These are phyloP conservation scores for Eucalyptus paniculata DNA, from an alignment of 345 rosid species.

Conservation along the genomic window DNA sequence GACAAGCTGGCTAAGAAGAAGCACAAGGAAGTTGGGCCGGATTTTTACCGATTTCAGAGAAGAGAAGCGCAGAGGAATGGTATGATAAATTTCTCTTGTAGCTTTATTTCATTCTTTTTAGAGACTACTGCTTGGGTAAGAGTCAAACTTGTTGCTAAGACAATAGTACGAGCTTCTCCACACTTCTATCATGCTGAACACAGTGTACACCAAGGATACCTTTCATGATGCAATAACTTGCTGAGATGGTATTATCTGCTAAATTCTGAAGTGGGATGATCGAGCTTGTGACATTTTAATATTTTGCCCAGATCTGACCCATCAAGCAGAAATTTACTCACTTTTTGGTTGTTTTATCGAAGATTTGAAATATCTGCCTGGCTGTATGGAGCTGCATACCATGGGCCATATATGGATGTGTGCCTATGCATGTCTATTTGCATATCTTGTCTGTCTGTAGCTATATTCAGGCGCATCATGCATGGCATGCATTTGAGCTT, in stretches of 20 bases:
- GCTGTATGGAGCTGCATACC: neutral
- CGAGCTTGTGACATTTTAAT: neutral
- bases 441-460: neutral
- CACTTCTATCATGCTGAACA: neutral
- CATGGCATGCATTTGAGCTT: neutral
- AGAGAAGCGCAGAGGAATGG: constrained; percentile 85
- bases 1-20: constrained; percentile 61
- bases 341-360: neutral
- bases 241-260: neutral
- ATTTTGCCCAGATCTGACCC: neutral
- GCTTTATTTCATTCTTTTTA: neutral
- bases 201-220: neutral
- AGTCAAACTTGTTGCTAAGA: neutral
- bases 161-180: neutral
- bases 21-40: constrained; percentile 47
- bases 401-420: neutral
- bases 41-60: constrained; percentile 88
- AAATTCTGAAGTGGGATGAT: neutral
- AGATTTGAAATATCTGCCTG: neutral
- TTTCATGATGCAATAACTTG: neutral
- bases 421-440: neutral
- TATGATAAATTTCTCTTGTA: constrained; percentile 6
- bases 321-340: neutral
- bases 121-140: neutral
- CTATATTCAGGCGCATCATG: neutral